Percentiles rank a stretch among this genome's conserved stretches.
Evolutionary conservation across 306 rosid species (phyloP).

Genomic region (Quercus dentata): DNA sequence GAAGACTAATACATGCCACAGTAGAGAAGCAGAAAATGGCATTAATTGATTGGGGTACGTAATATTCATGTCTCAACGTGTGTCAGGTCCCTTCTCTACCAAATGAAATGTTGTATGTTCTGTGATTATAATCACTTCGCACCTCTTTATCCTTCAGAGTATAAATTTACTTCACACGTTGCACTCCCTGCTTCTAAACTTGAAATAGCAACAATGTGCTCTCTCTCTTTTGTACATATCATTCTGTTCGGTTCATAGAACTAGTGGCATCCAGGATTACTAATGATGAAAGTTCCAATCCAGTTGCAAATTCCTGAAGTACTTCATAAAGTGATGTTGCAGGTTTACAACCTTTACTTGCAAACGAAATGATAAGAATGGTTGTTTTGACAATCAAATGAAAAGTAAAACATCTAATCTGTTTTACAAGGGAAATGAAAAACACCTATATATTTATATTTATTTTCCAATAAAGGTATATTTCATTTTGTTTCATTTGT

Average conservation of each 20-base stretch:
- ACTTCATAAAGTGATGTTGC: background rate
- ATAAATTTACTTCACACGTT: background rate
- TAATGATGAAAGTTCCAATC: background rate
- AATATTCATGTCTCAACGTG: no score
- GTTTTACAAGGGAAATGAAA: no score
- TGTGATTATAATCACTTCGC: background rate
- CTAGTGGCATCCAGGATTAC: background rate
- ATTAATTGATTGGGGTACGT: no score
- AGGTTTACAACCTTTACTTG: background rate
- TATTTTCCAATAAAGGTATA: background rate
- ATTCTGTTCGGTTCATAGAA: background rate
- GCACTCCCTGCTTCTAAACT: background rate
- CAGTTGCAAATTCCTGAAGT: background rate
- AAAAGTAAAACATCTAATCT: no score
- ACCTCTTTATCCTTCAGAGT: background rate
- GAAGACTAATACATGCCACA: no score
- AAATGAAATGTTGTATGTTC: no score
- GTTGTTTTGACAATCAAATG: no score
- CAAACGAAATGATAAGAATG: background rate
- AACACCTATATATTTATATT: background rate
- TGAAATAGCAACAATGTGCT: background rate
- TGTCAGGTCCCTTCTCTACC: no score
- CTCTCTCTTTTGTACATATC: background rate
- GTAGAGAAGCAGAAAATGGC: no score
- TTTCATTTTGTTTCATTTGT: background rate